phyloP scores from a whole-genome alignment of 768 basidiomycete species.

The Russula ochroleuca region DNA sequence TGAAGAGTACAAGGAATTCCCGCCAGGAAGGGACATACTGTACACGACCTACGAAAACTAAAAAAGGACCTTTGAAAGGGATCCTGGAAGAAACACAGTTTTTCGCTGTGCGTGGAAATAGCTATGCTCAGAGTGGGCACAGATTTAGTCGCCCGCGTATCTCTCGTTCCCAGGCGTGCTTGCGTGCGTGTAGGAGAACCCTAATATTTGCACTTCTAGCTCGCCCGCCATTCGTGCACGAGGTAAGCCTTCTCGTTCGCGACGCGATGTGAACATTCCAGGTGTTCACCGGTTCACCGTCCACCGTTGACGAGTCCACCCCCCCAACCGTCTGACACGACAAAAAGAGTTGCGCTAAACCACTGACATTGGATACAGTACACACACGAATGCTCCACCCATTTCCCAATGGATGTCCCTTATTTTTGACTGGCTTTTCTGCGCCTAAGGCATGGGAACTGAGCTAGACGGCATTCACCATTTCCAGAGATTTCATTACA shows the following conservation, averaged over 20 bases:
- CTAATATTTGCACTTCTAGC: neutral
- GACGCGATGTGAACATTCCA: neutral
- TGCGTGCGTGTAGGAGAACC: neutral
- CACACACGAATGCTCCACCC: neutral
- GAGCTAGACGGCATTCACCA: constrained; percentile 5
- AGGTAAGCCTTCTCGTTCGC: neutral
- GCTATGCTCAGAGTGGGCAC: neutral
- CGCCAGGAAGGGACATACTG: neutral
- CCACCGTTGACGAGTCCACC: too few relatives aligned
- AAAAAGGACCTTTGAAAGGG: neutral
- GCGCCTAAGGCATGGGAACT: constrained; percentile 6
- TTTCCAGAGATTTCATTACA: neutral
- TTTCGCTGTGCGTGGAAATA: neutral
- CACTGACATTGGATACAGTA: neutral
- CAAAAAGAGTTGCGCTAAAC: neutral
- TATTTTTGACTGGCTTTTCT: neutral
- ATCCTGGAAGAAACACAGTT: neutral
- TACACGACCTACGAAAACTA: neutral
- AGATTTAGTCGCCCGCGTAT: neutral
- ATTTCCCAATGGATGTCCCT: neutral
- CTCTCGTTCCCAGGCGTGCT: neutral
- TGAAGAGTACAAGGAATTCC: constrained; percentile 17
- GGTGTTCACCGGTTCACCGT: neutral
- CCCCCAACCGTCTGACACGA: neutral
- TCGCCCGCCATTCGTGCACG: neutral